phyloP scores from a whole-genome alignment of 106 monocot species.

The Dioscorea alata region DNA sequence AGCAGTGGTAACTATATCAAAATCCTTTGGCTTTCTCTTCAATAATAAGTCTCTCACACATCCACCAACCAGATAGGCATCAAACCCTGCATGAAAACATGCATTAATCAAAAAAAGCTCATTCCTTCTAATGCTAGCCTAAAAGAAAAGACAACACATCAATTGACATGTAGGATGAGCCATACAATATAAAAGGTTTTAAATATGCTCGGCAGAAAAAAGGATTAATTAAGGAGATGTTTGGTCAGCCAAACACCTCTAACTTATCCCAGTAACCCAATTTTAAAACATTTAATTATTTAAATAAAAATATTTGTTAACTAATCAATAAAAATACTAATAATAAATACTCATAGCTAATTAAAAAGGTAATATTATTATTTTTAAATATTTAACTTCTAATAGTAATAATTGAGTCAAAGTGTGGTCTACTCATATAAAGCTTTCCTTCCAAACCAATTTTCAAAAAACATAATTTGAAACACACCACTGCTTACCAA shows the following conservation, averaged over 20 bases:
- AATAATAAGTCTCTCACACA: constrained; percentile 93
- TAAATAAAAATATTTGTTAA: neutral
- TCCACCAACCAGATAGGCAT: constrained; percentile 94
- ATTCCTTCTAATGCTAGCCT: neutral
- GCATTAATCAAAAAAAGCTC: neutral
- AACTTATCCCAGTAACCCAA: neutral
- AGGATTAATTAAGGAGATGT: neutral
- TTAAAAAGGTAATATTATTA: too few species aligned
- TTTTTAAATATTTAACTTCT: too few species aligned
- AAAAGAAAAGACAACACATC: neutral
- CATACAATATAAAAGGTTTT: neutral
- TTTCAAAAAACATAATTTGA: too few species aligned
- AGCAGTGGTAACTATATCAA: constrained; percentile 87
- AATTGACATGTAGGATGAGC: neutral
- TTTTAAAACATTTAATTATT: neutral
- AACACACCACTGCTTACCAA: too few species aligned
- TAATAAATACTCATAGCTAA: too few species aligned
- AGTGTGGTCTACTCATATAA: too few species aligned
- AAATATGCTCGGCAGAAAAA: neutral
- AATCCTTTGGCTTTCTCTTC: constrained; percentile 86
- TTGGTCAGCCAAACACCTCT: neutral
- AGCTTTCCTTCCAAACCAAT: too few species aligned
- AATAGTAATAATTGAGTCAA: too few species aligned
- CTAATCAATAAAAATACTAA: too few species aligned
- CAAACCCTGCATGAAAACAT: constrained; percentile 44